Percentiles rank a stretch among this genome's conserved stretches.
Conservation (phyloP, 1,139 yeast genomes). For the Hyphopichia buzzinii region DNA sequence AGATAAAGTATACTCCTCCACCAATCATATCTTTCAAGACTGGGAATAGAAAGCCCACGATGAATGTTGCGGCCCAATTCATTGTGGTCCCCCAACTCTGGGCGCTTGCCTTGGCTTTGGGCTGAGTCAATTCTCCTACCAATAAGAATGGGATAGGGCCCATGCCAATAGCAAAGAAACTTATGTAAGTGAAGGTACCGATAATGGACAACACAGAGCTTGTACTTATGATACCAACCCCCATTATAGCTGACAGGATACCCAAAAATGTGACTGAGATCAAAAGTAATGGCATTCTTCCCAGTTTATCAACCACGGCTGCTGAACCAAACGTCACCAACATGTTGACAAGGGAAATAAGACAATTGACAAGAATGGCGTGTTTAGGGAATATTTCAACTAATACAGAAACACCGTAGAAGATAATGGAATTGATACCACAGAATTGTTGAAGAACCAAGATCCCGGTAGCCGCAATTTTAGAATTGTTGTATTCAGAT, state of each 20-base stretch:
- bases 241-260: constrained; percentile 58
- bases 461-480: constrained; percentile 66
- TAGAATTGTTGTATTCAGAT: constrained; percentile 54
- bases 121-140: constrained; percentile 85
- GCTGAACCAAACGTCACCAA: constrained; percentile 73
- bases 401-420: constrained; percentile 86
- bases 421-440: constrained; percentile 88
- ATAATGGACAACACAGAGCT: constrained; percentile 55
- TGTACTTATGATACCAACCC: constrained; percentile 57
- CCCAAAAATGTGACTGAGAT: constrained; percentile 72
- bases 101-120: constrained; percentile 77
- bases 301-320: constrained; percentile 66
- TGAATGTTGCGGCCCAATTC: constrained; percentile 88
- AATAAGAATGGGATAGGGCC: constrained; percentile 94
- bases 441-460: constrained; percentile 88
- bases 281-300: constrained; percentile 72
- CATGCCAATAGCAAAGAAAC: constrained; percentile 83
- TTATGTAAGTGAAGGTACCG: constrained; percentile 71
- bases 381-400: constrained; percentile 65
- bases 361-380: constrained; percentile 69
- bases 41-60: constrained; percentile 82
- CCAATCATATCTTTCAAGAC: constrained; percentile 63
- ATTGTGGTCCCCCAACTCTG: constrained; percentile 90
- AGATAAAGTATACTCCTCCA: constrained; percentile 75
- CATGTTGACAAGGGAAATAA: constrained; percentile 71